A percentile compares a stretch with the other conserved stretches of the same genome.
phyloP scores from a whole-genome alignment of 495 filamentous ascomycete genomes.

The Aspergillus funiculosus region DNA sequence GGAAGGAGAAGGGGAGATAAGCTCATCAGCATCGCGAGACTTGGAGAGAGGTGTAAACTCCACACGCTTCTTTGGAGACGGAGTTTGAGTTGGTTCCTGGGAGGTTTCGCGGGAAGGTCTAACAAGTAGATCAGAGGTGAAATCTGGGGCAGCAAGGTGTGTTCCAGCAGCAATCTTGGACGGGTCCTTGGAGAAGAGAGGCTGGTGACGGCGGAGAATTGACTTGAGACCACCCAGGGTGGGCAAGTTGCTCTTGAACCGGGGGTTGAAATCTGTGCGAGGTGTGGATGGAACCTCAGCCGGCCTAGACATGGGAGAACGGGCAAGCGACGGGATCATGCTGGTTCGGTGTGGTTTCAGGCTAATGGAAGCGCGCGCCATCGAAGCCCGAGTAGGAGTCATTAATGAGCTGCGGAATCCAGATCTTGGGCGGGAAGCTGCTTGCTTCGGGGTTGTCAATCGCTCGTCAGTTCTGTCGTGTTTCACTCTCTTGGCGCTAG shows the following conservation, averaged over 20 bases:
- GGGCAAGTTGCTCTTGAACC: constrained; percentile 38
- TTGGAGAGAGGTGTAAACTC: constrained; percentile 54
- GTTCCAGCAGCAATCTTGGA: constrained; percentile 57
- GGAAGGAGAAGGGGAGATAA: constrained; percentile 41
- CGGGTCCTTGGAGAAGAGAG: constrained; percentile 57
- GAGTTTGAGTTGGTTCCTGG: constrained; percentile 30
- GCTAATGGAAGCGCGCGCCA: constrained; percentile 53
- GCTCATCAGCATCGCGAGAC: constrained; percentile 31
- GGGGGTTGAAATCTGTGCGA: constrained; percentile 43
- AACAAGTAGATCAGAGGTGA: constrained; percentile 40
- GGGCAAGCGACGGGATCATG: constrained; percentile 49
- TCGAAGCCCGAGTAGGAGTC: constrained; percentile 76
- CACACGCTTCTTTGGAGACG: constrained; percentile 54
- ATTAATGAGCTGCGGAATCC: constrained; percentile 48
- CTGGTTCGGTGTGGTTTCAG: constrained; percentile 51
- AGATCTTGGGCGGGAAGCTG: constrained; percentile 32
- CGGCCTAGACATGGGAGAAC: constrained; percentile 43
- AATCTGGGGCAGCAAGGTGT: constrained; percentile 47
- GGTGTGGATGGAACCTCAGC: constrained; percentile 41
- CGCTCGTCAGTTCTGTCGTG: constrained; percentile 50
- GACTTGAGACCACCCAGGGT: constrained; percentile 49
- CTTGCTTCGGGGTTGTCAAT: constrained; percentile 38
- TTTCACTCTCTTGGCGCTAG: constrained; percentile 58
- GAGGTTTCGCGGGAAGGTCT: constrained; percentile 27
- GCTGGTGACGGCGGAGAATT: constrained; percentile 55